Evolutionary conservation across 192 early-diverging fungal genomes (phyloP), one percentile per base, ranked within the genome.

Genomic region (Coemansia sp.): DNA sequence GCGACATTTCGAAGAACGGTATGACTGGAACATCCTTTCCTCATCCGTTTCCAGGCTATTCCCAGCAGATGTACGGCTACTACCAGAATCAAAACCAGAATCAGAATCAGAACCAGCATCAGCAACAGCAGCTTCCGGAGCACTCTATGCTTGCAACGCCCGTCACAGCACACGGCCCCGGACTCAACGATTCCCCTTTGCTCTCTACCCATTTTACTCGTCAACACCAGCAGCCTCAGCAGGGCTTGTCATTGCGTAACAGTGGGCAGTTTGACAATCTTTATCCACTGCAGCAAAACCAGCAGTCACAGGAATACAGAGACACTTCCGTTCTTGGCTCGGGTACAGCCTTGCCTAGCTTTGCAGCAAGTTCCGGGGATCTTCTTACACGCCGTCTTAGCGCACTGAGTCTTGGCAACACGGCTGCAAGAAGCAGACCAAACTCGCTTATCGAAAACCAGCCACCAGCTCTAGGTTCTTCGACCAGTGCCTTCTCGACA

Each of bases 361-460:
- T 77, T 54, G 61, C 70, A 0, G 51, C 71, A 1, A 64, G 75
- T 5, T 69, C 80, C 0, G 58, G 75, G 53, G 80, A 83, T 5
- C 53, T 83, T 45, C 80, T 83, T 12, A 83, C 74, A 2, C 80
- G 80, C 39, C 74, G 80, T 48, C 72, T 83, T 49, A 83, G 75
- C 41, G 69, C 75, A 1, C 69, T 83, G 59, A 71, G 63, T 5
- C 67, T 82, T 12, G 66, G 72, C 22, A 41, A 41, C 17, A 17
- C 58, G 9, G 32, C 71, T 14, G n/a, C 39, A 40, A 59, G 57
- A 59, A 59, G 57, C 39, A 41, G 57, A 22, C 57, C 57, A 40
- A 59, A 14, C 38, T 59, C 57, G 0, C 39, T 59, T 38, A 38
- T 59, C 57, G 57, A 59, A 16, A 12, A 38, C 14, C 57, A 59